Conservation (phyloP, 306 rosid genomes). For the Lathyrus tuberosus region DNA sequence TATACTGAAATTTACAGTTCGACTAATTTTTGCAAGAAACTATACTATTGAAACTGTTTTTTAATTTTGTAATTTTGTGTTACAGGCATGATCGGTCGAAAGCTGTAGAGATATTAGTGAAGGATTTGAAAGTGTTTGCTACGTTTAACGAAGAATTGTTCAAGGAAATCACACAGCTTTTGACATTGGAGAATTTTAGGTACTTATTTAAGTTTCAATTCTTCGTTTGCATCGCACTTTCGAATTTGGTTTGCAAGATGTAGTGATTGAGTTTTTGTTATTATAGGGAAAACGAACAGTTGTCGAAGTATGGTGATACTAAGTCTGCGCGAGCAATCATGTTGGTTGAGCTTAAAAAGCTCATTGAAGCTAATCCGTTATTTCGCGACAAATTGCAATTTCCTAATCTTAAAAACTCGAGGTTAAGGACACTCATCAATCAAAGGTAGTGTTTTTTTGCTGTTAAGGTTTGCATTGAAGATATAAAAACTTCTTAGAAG, state of each 20-base stretch:
- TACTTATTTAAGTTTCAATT: conserved; percentile 34
- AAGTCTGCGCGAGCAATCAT: conserved; percentile 95
- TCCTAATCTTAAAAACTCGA: conserved; percentile 91
- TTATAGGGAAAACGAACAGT: conserved; percentile 87
- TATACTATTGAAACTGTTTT: conserved; percentile 17
- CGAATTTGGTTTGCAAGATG: conserved; percentile 9
- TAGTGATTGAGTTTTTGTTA: conserved; percentile 31
- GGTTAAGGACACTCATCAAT: conserved; percentile 92
- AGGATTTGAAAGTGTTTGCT: conserved; percentile 95
- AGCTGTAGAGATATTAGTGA: conserved; percentile 92
- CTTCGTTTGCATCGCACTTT: background rate
- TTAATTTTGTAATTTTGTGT: conserved; percentile 8
- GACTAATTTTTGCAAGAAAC: too few species aligned
- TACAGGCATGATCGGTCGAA: conserved; percentile 90
- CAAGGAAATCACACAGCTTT: conserved; percentile 98
- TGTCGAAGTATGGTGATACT: conserved; percentile 96
- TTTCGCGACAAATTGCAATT: conserved; percentile 97
- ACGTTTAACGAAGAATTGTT: conserved; percentile 94
- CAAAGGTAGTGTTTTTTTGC: conserved; percentile 66
- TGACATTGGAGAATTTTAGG: conserved; percentile 98
- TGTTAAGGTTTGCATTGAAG: conserved; percentile 12
- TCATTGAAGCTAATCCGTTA: conserved; percentile 94
- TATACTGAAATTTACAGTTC: too few species aligned
- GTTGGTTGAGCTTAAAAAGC: conserved; percentile 97
- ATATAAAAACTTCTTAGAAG: background rate